These are phyloP conservation scores for Pyricularia sp. DNA, from an alignment of 2,329 filamentous ascomycete genomes.

Conservation along the genomic window DNA sequence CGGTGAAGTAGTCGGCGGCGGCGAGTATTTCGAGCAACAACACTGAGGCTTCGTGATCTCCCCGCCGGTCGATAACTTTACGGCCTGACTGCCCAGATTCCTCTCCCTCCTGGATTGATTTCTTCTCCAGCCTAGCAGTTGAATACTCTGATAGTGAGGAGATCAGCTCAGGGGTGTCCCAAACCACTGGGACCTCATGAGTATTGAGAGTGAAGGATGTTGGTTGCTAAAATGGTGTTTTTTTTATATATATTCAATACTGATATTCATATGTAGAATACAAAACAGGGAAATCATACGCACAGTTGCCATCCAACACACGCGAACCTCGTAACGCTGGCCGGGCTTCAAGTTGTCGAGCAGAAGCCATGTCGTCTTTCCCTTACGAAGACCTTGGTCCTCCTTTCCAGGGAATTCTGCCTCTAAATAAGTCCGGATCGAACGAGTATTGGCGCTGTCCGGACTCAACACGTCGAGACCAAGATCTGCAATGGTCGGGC, in stretches of 20 bases:
- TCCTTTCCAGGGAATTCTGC: slow-evolving; percentile 50
- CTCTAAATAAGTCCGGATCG: slow-evolving; percentile 50
- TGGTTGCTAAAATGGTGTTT: slow-evolving; percentile 52
- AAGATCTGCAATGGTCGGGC: slow-evolving; percentile 45
- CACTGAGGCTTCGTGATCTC: slow-evolving; percentile 28
- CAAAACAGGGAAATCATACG: slow-evolving; percentile 20
- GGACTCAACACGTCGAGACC: slow-evolving; percentile 54
- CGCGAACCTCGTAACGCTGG: slow-evolving; percentile 76
- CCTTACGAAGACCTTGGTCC: slow-evolving; percentile 24
- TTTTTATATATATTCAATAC: not conserved
- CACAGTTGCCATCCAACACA: slow-evolving; percentile 91
- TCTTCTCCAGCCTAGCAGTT: slow-evolving; percentile 28
- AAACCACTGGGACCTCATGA: slow-evolving; percentile 46
- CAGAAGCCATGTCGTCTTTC: slow-evolving; percentile 63
- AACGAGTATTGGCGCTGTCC: slow-evolving; percentile 16
- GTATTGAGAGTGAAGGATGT: slow-evolving; percentile 62
- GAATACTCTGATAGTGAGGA: slow-evolving; percentile 53
- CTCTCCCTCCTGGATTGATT: slow-evolving; percentile 3
- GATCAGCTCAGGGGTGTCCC: slow-evolving; percentile 48
- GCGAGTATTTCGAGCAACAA: slow-evolving; percentile 64
- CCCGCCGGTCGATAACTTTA: not conserved
- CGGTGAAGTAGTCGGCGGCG: slow-evolving; percentile 74
- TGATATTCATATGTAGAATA: not conserved
- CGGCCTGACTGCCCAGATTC: not conserved
- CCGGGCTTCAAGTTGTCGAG: slow-evolving; percentile 56